Evolutionary conservation across 2,329 filamentous ascomycete genomes (phyloP).

Genomic region (Nothophoma quercina): DNA sequence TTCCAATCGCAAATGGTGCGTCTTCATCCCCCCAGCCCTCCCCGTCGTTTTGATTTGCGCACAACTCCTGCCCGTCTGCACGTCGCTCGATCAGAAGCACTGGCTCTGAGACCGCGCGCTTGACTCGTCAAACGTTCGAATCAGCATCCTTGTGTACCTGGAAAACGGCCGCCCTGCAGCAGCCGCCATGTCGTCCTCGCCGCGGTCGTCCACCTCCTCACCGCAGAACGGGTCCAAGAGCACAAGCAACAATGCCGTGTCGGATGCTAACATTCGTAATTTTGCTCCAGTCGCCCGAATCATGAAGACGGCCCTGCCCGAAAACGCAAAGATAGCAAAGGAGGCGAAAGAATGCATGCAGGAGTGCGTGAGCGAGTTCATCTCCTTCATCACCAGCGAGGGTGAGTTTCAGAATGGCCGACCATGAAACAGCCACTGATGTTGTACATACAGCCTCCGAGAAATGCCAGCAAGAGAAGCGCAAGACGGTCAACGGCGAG

Average conservation of each 20-base stretch:
- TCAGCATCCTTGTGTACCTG: slow-evolving; percentile 47
- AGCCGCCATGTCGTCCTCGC: slow-evolving; percentile 54
- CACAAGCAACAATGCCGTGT: slow-evolving; percentile 52
- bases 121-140: slow-evolving; percentile 56
- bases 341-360: slow-evolving; percentile 99
- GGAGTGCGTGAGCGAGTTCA: slow-evolving; percentile 99
- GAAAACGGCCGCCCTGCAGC: slow-evolving; percentile 50
- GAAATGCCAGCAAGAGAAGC: slow-evolving; percentile 99
- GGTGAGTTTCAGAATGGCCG: slow-evolving; percentile 65
- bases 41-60: slow-evolving; percentile 50
- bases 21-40: slow-evolving; percentile 52
- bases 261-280: slow-evolving; percentile 93
- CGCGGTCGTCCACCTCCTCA: slow-evolving; percentile 47
- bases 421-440: slow-evolving; percentile 23
- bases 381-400: slow-evolving; percentile 99
- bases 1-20: slow-evolving; percentile 99
- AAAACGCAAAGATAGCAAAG: slow-evolving; percentile 99
- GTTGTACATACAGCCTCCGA: slow-evolving; percentile 75
- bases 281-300: slow-evolving; percentile 96
- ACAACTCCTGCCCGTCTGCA: slow-evolving; percentile 42
- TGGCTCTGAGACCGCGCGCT: slow-evolving; percentile 59
- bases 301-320: slow-evolving; percentile 97
- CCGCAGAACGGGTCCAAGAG: slow-evolving; percentile 38
- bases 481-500: slow-evolving; percentile 98
- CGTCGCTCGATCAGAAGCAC: slow-evolving; percentile 49